Base-by-base conservation (phyloP, 106 monocot genomes). In the Dioscorea dumetorum region DNA sequence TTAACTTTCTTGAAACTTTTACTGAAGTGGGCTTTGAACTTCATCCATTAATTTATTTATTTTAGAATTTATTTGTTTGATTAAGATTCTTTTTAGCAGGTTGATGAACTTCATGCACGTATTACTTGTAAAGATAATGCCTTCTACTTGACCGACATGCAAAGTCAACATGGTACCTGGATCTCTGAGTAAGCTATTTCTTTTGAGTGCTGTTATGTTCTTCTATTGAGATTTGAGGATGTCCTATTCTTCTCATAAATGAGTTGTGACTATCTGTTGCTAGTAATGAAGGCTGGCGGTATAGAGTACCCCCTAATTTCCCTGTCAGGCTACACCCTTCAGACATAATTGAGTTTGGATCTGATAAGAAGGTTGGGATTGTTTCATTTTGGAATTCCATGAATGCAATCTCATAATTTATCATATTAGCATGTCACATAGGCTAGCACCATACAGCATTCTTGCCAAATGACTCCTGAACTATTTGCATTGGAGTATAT, bases 161-260 rank as follows among this genome's bases (percentile, higher is more conserved):
- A 52, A 52, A 99, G 90, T 67, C 62, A 89, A 70, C 78, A 90
- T 77, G 97, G 90, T 34, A 99, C 97, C 63, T 99, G 97, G 97
- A 76, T 93, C 32, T 83, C 71, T n/a, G 84, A 93, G 97, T 99
- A 83, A 78, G 92, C 80, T 13, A 13, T 54, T 1, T 20, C 5
- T 22, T 4, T 61, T 22, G 60, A 1, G 4, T 61, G 8, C 14
- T 24, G 17, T 22, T 61, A 6, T 19, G 5, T 22, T 22, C 22
- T 8, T 22, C 33, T 24, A 19, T 11, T 58, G 67, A 76, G 33
- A 14, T 28, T 33, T 63, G 7, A 63, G 28, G 21, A 32, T 13
- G 15, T 15, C 23, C 49, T 18, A 18, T 49, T 66, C 17, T 77
- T 28, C n/a, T 5, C 54, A 54, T 54, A 54, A 18, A 54, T 54